A percentile compares a stretch with the other conserved stretches of the same genome.
phyloP scores from a whole-genome alignment of 2,329 filamentous ascomycete genomes.

The Seiridium unicorne region DNA sequence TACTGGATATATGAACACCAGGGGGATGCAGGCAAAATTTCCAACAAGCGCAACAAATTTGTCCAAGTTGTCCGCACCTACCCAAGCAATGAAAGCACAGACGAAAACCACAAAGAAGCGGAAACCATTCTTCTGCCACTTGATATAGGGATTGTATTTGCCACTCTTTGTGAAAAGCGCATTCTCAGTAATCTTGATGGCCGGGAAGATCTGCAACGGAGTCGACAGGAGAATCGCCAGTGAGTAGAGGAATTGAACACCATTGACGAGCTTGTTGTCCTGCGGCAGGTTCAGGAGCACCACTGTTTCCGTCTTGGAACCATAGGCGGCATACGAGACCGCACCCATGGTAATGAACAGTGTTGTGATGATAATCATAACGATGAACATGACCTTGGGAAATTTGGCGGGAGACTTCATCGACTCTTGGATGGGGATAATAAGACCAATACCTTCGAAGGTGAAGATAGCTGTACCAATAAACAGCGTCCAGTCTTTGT shows the following conservation, averaged over 20 bases:
- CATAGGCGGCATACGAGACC: constrained; percentile 93
- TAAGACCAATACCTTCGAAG: constrained; percentile 94
- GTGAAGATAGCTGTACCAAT: constrained; percentile 99
- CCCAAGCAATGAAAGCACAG: constrained; percentile 87
- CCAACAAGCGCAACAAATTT: constrained; percentile 97
- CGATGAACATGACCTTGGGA: constrained; percentile 78
- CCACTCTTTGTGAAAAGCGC: constrained; percentile 90
- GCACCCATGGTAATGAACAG: constrained; percentile 91
- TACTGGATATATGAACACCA: constrained; percentile 98
- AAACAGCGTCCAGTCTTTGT: constrained; percentile 91
- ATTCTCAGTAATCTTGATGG: constrained; percentile 94
- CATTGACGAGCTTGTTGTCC: constrained; percentile 92
- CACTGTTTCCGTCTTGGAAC: constrained; percentile 92
- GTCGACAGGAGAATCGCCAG: constrained; percentile 94
- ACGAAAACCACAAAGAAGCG: constrained; percentile 88
- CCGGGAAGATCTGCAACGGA: constrained; percentile 94
- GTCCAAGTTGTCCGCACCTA: constrained; percentile 87
- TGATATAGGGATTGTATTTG: constrained; percentile 98
- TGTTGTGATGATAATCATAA: constrained; percentile 94
- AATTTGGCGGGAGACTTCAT: constrained; percentile 93
- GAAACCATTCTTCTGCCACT: constrained; percentile 99
- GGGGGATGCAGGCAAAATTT: constrained; percentile 94
- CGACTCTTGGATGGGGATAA: constrained; percentile 96
- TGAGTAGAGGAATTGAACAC: constrained; percentile 96
- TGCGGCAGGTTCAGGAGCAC: constrained; percentile 95